phyloP scores from a whole-genome alignment of 768 basidiomycete species.

The Tylopilus vinaceipallidus region DNA sequence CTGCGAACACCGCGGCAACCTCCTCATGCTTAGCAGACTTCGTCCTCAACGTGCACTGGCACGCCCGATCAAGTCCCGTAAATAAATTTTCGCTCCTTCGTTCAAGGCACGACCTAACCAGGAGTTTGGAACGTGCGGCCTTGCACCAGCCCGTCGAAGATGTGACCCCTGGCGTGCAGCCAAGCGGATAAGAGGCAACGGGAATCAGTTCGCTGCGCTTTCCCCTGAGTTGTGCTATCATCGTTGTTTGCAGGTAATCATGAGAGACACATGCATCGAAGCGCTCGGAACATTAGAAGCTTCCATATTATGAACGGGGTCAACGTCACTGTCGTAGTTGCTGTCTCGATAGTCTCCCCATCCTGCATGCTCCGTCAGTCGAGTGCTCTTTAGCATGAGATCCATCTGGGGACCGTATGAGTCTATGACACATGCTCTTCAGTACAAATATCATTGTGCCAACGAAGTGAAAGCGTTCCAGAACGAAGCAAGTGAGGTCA shows the following conservation, averaged over 20 bases:
- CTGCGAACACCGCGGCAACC: background rate
- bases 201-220: background rate
- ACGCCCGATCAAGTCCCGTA: background rate
- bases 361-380: background rate
- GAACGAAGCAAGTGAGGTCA: background rate
- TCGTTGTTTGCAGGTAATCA: conserved; percentile 3
- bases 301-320: background rate
- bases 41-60: background rate
- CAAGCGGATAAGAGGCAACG: conserved; percentile 1
- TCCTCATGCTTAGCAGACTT: background rate
- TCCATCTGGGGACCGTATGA: too few relatives aligned
- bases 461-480: background rate
- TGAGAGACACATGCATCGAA: conserved; percentile 6
- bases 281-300: background rate
- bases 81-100: too few relatives aligned
- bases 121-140: background rate
- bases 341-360: too few relatives aligned
- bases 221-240: background rate
- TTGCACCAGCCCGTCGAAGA: background rate
- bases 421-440: too few relatives aligned
- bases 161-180: background rate
- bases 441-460: background rate
- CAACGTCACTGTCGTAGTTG: background rate
- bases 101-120: too few relatives aligned
- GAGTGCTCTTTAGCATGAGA: background rate